Evolutionary conservation across 495 filamentous ascomycete genomes (phyloP), one percentile per base, ranked within the genome.

Genomic region (Daldinia decipiens): DNA sequence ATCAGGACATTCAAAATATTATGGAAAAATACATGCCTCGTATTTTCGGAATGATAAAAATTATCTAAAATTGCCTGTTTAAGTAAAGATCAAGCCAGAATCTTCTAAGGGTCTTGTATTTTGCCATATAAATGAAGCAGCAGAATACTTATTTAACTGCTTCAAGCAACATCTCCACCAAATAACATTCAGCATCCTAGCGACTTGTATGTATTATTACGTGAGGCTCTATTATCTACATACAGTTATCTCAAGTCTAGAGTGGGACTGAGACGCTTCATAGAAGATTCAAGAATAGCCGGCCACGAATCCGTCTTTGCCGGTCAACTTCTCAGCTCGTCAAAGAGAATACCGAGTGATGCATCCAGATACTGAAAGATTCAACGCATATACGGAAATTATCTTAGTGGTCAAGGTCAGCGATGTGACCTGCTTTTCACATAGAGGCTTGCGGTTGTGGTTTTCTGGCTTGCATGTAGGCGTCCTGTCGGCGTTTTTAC

Each of bases 391-490:
- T 43, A 38, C 36, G 29, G 21, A n/a, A 51, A 50, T 39, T 47
- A 53, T 59, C 24, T 63, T 36, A 59, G 45, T 62, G 55, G 53
- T 29, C 43, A 34, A 54, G 11, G 19, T 12, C 31, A 31, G 17
- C 56, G 39, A 64, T 26, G 45, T 63, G 68, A 63, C 21, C 56
- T 57, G 65, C 26, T 65, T 39, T 52, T 8, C 60, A 50, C 65
- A 72, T 68, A 34, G 24, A 34, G 54, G 47, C 66, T 67, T 29
- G 62, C 53, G 29, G 56, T 61, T 38, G 34, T 59, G 65, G 65
- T 68, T 19, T 50, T 54, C 67, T 24, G 58, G 57, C 58, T 69
- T 69, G 71, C 71, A 73, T 62, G 1, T 52, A 43, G 56, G 65
- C 61, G 59, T 70, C 52, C 43, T 69, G 56, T 67, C 34, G 63